Evolutionary conservation across 164 flowering plant genomes (phyloP).

Genomic region (Aristolochia fimbriata): DNA sequence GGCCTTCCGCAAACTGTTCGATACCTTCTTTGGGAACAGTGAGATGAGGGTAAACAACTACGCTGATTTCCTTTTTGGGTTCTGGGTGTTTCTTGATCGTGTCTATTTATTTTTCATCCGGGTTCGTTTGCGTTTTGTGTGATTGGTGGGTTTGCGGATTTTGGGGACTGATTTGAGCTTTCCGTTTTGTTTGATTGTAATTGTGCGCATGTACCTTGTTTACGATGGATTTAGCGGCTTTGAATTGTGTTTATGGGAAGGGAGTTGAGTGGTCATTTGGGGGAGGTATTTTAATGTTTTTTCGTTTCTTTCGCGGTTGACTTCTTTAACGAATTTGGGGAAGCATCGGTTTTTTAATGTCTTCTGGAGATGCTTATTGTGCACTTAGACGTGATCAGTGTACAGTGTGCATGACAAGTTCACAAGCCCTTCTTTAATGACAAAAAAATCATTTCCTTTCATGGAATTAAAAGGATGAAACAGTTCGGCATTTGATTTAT

Average conservation of each 20-base stretch:
- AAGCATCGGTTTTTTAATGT: too few species aligned
- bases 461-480: too few species aligned
- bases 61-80: neutral
- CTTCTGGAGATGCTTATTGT: too few species aligned
- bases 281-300: neutral
- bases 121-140: neutral
- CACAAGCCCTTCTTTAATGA: too few species aligned
- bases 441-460: too few species aligned
- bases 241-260: neutral
- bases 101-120: neutral
- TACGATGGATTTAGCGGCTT: neutral
- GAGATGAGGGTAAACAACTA: conserved; percentile 88
- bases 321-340: too few species aligned
- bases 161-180: neutral
- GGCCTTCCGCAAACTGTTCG: conserved; percentile 94
- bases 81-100: neutral
- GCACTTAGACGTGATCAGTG: too few species aligned
- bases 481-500: too few species aligned
- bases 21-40: conserved; percentile 82
- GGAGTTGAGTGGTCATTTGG: neutral
- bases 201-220: neutral
- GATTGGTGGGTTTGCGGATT: neutral
- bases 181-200: neutral
- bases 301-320: neutral
- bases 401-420: too few species aligned